Evolutionary conservation across 371 early-diverging fungal species (phyloP).

Genomic region (Mortierella sp.): DNA sequence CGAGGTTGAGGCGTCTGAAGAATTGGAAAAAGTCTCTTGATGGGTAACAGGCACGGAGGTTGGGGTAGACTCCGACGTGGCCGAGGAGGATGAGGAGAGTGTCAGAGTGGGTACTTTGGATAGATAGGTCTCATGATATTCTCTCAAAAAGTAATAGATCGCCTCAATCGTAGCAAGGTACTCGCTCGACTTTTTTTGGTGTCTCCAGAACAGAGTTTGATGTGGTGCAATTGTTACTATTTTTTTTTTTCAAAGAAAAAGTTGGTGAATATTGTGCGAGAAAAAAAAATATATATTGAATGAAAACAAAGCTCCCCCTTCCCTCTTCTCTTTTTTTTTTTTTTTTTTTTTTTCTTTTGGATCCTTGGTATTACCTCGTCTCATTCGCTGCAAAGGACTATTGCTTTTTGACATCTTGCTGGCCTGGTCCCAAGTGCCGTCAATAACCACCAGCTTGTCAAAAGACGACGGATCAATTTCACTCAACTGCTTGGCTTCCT

Average conservation of each 20-base stretch:
- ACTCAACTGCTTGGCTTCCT: slow-evolving; percentile 75
- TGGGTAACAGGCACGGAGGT: background rate
- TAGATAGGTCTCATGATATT: slow-evolving; percentile 62
- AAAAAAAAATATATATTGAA: background rate
- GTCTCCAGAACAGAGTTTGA: slow-evolving; percentile 91
- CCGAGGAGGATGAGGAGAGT: background rate
- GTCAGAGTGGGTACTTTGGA: slow-evolving; percentile 6
- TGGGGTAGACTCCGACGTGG: background rate
- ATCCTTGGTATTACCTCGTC: slow-evolving; percentile 59
- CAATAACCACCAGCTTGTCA: slow-evolving; percentile 86
- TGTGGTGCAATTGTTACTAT: slow-evolving; percentile 61
- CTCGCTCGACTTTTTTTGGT: slow-evolving; percentile 76
- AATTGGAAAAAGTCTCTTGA: background rate
- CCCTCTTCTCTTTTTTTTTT: slow-evolving; percentile 45
- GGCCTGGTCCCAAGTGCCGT: slow-evolving; percentile 95
- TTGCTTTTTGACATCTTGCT: slow-evolving; percentile 70
- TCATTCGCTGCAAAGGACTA: slow-evolving; percentile 57
- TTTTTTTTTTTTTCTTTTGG: background rate
- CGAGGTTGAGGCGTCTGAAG: slow-evolving; percentile 2
- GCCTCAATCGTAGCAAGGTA: slow-evolving; percentile 95
- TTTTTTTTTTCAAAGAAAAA: slow-evolving; percentile 35
- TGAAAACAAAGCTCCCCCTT: too few species aligned
- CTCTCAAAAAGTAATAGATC: slow-evolving; percentile 89
- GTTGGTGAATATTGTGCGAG: background rate
- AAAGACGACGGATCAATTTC: slow-evolving; percentile 73